Conservation (phyloP, 1,139 yeast species). For the Hemisphaericaspora xylofermentans region DNA sequence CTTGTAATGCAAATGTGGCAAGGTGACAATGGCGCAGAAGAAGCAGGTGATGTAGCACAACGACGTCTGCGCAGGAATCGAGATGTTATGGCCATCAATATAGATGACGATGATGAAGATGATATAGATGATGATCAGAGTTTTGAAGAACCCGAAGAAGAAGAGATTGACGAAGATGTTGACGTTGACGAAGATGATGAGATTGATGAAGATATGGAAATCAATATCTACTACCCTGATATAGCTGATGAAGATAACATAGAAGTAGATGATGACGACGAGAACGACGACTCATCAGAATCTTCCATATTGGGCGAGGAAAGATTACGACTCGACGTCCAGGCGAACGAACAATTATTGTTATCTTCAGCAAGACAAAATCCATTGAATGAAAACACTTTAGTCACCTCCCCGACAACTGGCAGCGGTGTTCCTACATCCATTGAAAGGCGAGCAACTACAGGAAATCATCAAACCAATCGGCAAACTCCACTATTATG, state of each 20-base stretch:
- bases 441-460: background rate
- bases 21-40: background rate
- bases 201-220: conserved; percentile 3
- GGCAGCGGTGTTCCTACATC: no score
- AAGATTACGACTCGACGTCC: conserved; percentile 16
- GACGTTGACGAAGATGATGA: conserved; percentile 6
- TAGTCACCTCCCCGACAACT: no score
- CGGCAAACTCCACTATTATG: background rate
- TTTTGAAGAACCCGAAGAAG: background rate
- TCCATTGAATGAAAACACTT: conserved; percentile 15
- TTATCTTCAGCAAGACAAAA: conserved; percentile 32
- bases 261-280: conserved; percentile 6
- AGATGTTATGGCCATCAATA: conserved; percentile 7
- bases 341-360: conserved; percentile 24
- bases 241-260: conserved; percentile 8
- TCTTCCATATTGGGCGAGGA: conserved; percentile 10
- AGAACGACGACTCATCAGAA: conserved; percentile 5
- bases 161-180: conserved; percentile 2
- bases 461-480: background rate
- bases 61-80: conserved; percentile 7
- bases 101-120: conserved; percentile 4
- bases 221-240: background rate
- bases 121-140: conserved; percentile 7
- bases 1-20: no score
- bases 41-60: background rate